Evolutionary conservation across 2,329 filamentous ascomycete genomes (phyloP).

Genomic region (Dothistroma pini): DNA sequence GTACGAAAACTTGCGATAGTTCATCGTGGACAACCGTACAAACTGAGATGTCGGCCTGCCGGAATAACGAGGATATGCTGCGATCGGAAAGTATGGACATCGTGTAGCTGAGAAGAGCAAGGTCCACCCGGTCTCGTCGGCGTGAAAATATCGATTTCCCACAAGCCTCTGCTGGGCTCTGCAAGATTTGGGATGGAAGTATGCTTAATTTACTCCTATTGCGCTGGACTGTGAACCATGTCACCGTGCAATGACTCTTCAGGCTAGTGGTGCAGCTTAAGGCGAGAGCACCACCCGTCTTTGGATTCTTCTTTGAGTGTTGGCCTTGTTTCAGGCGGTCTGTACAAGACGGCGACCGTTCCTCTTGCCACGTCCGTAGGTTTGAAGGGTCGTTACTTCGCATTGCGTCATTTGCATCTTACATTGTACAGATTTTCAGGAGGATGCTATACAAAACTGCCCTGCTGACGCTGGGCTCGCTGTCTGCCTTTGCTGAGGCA

Average conservation of each 20-base stretch:
- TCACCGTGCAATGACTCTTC: not conserved
- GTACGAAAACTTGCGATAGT: not conserved
- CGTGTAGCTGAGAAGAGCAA: not conserved
- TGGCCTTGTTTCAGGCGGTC: not conserved
- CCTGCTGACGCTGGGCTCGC: conserved; percentile 18
- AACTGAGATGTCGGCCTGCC: not conserved
- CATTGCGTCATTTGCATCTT: not conserved
- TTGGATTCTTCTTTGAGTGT: not conserved
- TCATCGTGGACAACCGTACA: not conserved
- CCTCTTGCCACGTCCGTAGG: not conserved
- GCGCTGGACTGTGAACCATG: not conserved
- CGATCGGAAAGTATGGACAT: not conserved
- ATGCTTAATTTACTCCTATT: not conserved
- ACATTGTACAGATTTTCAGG: not conserved
- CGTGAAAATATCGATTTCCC: not conserved
- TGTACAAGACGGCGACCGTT: not conserved
- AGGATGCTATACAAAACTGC: conserved; percentile 21
- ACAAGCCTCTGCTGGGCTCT: not conserved
- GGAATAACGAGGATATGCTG: not conserved
- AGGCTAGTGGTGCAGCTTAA: not conserved
- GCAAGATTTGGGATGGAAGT: not conserved
- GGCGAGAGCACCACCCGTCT: not conserved
- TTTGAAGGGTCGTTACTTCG: not conserved
- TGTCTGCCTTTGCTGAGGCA: conserved; percentile 17
- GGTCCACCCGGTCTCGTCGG: not conserved